Base-by-base conservation (phyloP, 2,329 filamentous ascomycete species). In the Ceratocystis lukuohia region DNA sequence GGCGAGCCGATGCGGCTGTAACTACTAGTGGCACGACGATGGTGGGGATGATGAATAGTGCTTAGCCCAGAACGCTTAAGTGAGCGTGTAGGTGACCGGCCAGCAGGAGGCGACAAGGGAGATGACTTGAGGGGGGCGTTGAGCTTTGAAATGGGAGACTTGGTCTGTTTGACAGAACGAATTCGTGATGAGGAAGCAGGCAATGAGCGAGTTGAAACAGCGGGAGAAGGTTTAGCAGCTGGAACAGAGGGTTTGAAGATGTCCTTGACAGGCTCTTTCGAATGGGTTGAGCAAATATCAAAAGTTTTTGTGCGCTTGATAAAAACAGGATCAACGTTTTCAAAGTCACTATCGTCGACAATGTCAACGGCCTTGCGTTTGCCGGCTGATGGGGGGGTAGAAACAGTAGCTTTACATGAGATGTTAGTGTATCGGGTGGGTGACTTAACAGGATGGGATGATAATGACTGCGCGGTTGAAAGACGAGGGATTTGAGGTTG, bases 1-100 rank as follows among this genome's bases (percentile, higher is more conserved):
- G 88, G 87, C 0, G 88, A 86, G 70, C 93, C 88, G 65, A 92
- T 79, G 61, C 90, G 88, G 57, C 82, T 79, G 74, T 86, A 85
- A 5, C 83, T 80, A n/a, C 80, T 81, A 17, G 81, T 82, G 68
- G 84, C 84, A 50, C 67, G 66, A 25, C 68, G 69, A 62, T 88
- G 86, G 28, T 37, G 30, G n/a, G 48, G 37, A 41, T 41, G 37
- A 15, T 41, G 20, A 68, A 88, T 85, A 73, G 82, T 85, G 63
- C 91, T 79, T 69, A 91, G 84, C 64, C 85, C 84, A 33, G 85
- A 79, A 68, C 85, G 84, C 77, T 90, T 91, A 71, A 76, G 76
- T 53, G 46, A 33, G 63, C 87, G 79, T n/a, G 82, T 88, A 1
- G 91, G 90, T 2, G 90, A 94, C 69, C 91, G 88, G 61, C 91